Evolutionary conservation across 345 rosid species (phyloP), one percentile per base, ranked within the genome.

Genomic region (Citrus glauca): DNA sequence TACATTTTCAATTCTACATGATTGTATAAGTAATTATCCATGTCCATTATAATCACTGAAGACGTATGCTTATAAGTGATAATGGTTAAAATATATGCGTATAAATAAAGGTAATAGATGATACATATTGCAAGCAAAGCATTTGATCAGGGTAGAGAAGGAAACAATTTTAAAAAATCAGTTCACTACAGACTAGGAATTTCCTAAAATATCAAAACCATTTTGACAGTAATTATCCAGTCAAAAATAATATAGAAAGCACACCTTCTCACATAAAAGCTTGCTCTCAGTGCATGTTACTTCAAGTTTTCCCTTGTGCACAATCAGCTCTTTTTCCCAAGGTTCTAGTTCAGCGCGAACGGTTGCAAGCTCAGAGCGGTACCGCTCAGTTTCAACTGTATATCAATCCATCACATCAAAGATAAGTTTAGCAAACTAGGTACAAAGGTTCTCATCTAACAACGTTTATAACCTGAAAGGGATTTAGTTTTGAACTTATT

Each of bases 311-410:
- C 99, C 99, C 88, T 79, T 94, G 88, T 89, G 98, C 83, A 85
- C 92, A 82, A 94, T 94, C 82, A 94, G 70, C 79, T 92, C 91
- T 60, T 86, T 86, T 69, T 96, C 98, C 98, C 99, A 96, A 40
- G 99, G 99, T 84, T 96, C 94, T 82, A 96, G 75, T 75, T 96
- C 94, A 69, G 93, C 86, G 22, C 99, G 97, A 75, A 96, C 88
- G 63, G 84, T 90, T 37, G 81, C 86, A 79, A 96, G 97, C 87
- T 96, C 91, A 74, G 93, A 84, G 82, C 91, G 92, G 80, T 88
- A 85, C 82, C 71, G 85, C 89, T 96, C 98, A 74, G 97, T 87
- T 87, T 96, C 98, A 87, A 82, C 98, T 96, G 92, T 60, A 78
- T 69, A 76, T 64, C 73, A 63, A 73, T 78, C 66, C 82, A 82